Evolutionary conservation across 148 eudicot species (phyloP).

Genomic region (Camellia sinensis): DNA sequence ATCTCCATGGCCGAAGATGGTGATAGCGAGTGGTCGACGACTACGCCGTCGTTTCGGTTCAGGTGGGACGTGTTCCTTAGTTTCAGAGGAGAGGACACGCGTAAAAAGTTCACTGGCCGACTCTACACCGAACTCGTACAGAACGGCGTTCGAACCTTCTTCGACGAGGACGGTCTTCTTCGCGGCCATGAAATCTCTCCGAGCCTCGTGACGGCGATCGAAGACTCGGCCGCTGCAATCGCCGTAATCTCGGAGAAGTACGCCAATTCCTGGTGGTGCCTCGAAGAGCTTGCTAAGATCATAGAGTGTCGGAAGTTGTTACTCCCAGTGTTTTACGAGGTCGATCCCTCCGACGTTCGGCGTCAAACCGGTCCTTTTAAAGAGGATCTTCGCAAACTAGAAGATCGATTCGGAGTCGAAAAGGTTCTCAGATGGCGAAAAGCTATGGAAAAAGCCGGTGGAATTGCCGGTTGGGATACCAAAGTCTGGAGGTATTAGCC

Average conservation of each 20-base stretch:
- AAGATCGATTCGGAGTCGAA: not conserved
- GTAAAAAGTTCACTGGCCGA: constrained; percentile 17
- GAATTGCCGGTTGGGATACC: too few species aligned
- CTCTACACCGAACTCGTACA: constrained; percentile 17
- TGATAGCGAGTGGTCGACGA: not conserved
- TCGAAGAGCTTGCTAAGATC: constrained; percentile 40
- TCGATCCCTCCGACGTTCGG: constrained; percentile 48
- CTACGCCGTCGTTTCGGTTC: constrained; percentile 17
- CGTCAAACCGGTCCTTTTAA: constrained; percentile 40
- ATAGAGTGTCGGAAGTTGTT: constrained; percentile 31
- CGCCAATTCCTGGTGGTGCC: constrained; percentile 49
- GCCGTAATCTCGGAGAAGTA: constrained; percentile 39
- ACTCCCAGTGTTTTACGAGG: constrained; percentile 46
- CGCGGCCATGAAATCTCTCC: constrained; percentile 37
- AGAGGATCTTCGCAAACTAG: constrained; percentile 15
- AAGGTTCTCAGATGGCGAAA: too few species aligned
- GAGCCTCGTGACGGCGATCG: constrained; percentile 29
- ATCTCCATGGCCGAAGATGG: constrained; percentile 3
- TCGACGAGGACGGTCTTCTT: constrained; percentile 26
- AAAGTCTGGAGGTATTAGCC: too few species aligned
- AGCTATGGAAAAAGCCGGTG: too few species aligned
- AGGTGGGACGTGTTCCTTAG: constrained; percentile 51
- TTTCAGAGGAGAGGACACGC: constrained; percentile 47
- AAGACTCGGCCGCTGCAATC: constrained; percentile 41
- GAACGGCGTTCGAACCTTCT: constrained; percentile 26